Base-by-base conservation (phyloP, 768 basidiomycete species). In the Agaricus blazei region DNA sequence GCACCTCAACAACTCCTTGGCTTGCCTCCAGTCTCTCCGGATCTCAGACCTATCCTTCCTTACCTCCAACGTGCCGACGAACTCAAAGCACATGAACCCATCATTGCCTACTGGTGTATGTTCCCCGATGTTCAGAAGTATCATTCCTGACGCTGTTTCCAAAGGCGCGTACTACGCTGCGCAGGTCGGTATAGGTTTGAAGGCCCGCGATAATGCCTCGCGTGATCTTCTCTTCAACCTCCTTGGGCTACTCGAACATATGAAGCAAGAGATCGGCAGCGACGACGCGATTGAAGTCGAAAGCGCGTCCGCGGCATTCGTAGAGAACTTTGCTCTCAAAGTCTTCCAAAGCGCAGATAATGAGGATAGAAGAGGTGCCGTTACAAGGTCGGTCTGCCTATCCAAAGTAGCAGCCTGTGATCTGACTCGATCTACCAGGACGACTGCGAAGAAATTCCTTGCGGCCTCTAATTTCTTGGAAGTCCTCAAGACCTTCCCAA, bases 21-120 rank as follows among this genome's bases (percentile, higher is more conserved):
- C 48, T 70, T 89, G 11, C 84, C 87, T n/a, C 73, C 82, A 40
- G 56, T 85, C 44, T 78, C 87, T 0, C 58, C 74, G 38, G 76
- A 78, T 46, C 83, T 91, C 67, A 90, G 85, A 64, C 58, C 82
- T 26, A 79, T 93, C 53, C 65, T 83, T 4, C 89, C 93, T 1
- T 96, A 82, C 69, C 76, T 98, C 19, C 93, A 95, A 64, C 84
- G 97, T 48, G 91, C 97, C 0, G 84, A 92, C 56, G 97, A 99
- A 68, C 77, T 98, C 62, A 83, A 79, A 50, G 72, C 73, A 12
- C 83, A 88, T 59, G 94, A 99, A 54, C 90, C 92, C 4, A 75
- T 95, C 51, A 83, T 98, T 65, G 81, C 91, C 4, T 98, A 98
- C 67, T 99, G 96, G 95, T 95, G 96, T 96, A 70, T 61, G 90